Percentiles rank a stretch among this genome's conserved stretches.
phyloP scores from a whole-genome alignment of 2,329 filamentous ascomycete species.

The Talaromyces atroroseus region DNA sequence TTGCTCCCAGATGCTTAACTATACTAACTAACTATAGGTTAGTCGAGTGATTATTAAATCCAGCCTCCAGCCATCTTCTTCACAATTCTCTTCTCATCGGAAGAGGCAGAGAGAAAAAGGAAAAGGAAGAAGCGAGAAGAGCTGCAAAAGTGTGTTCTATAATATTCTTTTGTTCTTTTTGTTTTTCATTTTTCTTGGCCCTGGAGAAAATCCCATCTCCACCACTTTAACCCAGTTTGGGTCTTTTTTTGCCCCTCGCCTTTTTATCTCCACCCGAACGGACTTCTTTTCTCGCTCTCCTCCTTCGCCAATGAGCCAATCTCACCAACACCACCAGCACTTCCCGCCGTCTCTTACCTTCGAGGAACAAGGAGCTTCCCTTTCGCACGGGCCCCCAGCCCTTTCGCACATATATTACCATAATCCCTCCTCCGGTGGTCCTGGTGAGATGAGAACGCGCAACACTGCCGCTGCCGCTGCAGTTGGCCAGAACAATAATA shows the following conservation, averaged over 20 bases:
- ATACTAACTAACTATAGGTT: too few relatives aligned
- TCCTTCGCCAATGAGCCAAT: background rate
- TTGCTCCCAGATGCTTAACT: background rate
- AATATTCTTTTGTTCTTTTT: background rate
- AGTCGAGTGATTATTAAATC: background rate
- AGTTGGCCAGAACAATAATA: conserved; percentile 7
- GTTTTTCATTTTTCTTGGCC: background rate
- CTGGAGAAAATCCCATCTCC: background rate
- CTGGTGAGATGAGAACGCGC: conserved; percentile 34
- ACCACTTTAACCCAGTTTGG: background rate
- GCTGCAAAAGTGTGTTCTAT: background rate
- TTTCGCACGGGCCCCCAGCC: conserved; percentile 20
- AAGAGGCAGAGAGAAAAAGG: background rate
- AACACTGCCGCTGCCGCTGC: conserved; percentile 9
- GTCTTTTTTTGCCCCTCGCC: background rate
- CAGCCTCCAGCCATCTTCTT: background rate
- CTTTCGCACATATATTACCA: conserved; percentile 18
- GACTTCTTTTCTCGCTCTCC: background rate
- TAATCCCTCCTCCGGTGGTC: conserved; percentile 15
- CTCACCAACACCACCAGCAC: background rate
- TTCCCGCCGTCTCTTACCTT: background rate
- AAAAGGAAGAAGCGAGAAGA: too few relatives aligned
- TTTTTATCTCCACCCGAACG: background rate
- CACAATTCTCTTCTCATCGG: background rate
- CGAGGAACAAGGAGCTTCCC: background rate